These are phyloP conservation scores for Fusarium graminum DNA, from an alignment of 2,329 filamentous ascomycete species.

Conservation along the genomic window DNA sequence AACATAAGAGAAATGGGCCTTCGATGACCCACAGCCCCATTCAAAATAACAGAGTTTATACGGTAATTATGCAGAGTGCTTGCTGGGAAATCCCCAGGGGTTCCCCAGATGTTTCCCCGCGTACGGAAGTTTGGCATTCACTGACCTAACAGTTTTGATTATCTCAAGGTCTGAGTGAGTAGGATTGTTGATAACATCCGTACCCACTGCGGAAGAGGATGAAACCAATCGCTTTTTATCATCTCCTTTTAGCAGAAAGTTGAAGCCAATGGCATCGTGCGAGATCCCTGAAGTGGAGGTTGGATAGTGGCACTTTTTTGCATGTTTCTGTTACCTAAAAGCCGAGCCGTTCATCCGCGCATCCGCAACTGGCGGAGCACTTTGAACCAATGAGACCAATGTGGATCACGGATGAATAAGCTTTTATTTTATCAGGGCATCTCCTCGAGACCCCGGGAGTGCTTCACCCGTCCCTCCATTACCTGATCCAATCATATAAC, in stretches of 20 bases:
- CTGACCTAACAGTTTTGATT: not conserved
- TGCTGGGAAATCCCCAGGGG: not conserved
- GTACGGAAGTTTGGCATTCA: not conserved
- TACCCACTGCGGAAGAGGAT: slow-evolving; percentile 2
- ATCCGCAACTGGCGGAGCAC: no score
- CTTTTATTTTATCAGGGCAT: no score
- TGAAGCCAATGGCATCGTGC: not conserved
- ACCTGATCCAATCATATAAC: no score
- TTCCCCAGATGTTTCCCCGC: slow-evolving; percentile 14
- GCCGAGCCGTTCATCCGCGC: no score
- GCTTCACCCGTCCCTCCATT: no score
- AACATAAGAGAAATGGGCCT: no score
- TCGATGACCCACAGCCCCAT: no score
- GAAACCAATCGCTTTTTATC: slow-evolving; percentile 1
- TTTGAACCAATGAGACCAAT: no score
- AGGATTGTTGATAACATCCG: slow-evolving; percentile 8
- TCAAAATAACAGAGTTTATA: no score
- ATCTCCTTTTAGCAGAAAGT: not conserved
- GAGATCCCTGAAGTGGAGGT: not conserved
- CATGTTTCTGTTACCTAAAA: no score
- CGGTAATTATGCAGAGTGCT: not conserved
- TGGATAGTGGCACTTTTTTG: not conserved
- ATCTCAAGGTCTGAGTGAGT: not conserved
- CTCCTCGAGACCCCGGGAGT: no score
- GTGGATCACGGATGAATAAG: no score